Conservation (phyloP, 331 rosid species). For the Malus hybrid region DNA sequence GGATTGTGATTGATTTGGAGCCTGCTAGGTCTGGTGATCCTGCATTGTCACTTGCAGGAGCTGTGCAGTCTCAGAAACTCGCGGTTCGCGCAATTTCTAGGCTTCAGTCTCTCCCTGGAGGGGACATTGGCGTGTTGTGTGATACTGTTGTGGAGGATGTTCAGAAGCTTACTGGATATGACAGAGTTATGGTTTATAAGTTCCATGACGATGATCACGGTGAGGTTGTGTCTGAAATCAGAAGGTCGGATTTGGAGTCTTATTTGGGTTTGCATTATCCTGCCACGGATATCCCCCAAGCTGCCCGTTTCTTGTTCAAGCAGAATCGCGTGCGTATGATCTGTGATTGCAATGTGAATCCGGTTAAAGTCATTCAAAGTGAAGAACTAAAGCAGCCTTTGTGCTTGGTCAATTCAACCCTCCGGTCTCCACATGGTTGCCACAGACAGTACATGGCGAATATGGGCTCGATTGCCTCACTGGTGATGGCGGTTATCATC, state of each 20-base stretch:
- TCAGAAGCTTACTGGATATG: constrained; percentile 78
- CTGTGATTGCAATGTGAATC: constrained; percentile 62
- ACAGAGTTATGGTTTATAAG: constrained; percentile 78
- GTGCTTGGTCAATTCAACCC: constrained; percentile 79
- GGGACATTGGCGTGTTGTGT: constrained; percentile 53
- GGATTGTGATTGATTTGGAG: constrained; percentile 79
- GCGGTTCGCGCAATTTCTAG: constrained; percentile 76
- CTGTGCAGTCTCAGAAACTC: constrained; percentile 77
- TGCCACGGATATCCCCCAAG: constrained; percentile 76
- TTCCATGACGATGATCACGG: constrained; percentile 90
- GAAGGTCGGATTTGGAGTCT: constrained; percentile 64
- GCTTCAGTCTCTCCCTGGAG: constrained; percentile 75
- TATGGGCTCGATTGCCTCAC: constrained; percentile 72
- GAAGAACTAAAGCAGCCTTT: constrained; percentile 57
- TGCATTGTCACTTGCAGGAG: constrained; percentile 71
- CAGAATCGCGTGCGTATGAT: constrained; percentile 72
- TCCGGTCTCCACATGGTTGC: constrained; percentile 70
- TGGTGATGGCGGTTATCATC: constrained; percentile 59
- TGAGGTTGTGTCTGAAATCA: constrained; percentile 70
- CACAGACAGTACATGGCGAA: constrained; percentile 70
- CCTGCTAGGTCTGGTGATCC: constrained; percentile 59
- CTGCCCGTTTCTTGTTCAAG: constrained; percentile 72
- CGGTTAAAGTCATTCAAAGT: constrained; percentile 52
- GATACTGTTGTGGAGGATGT: constrained; percentile 73
- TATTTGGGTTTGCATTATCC: constrained; percentile 82